These are phyloP conservation scores for Lunularia cruciata DNA, from an alignment of 225 moss, liverwort and hornwort species.

Conservation along the genomic window DNA sequence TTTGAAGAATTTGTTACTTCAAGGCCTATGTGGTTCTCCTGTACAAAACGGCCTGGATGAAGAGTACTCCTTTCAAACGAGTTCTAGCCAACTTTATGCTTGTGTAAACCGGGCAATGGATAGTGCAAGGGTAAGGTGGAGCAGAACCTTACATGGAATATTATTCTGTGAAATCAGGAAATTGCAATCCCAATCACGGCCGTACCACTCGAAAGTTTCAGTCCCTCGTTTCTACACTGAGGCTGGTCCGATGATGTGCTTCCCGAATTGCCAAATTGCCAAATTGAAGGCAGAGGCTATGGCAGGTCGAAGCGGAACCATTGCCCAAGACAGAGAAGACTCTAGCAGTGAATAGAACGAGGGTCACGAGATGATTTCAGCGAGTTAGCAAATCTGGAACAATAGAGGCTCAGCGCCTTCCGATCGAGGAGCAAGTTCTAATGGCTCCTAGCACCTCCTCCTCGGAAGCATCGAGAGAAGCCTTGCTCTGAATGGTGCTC, in stretches of 20 bases:
- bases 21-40: too few relatives aligned
- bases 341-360: background rate
- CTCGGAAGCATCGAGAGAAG: too few relatives aligned
- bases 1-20: too few relatives aligned
- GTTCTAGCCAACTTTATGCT: too few relatives aligned
- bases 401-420: too few relatives aligned
- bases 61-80: background rate
- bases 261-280: background rate
- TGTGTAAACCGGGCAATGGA: too few relatives aligned
- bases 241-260: conserved; percentile 14
- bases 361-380: background rate
- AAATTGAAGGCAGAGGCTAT: background rate
- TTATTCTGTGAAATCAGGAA: background rate
- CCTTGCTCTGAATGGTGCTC: too few relatives aligned
- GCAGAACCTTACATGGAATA: too few relatives aligned
- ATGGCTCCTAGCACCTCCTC: background rate
- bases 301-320: background rate
- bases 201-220: too few relatives aligned
- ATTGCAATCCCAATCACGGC: too few relatives aligned
- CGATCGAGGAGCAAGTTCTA: background rate
- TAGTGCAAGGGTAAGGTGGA: too few relatives aligned
- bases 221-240: background rate
- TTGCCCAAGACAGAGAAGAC: background rate
- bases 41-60: background rate
- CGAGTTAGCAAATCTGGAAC: background rate